These are phyloP conservation scores for Blastocystis sp. DNA, from an alignment of 352 stramenopile genomes.

Conservation along the genomic window DNA sequence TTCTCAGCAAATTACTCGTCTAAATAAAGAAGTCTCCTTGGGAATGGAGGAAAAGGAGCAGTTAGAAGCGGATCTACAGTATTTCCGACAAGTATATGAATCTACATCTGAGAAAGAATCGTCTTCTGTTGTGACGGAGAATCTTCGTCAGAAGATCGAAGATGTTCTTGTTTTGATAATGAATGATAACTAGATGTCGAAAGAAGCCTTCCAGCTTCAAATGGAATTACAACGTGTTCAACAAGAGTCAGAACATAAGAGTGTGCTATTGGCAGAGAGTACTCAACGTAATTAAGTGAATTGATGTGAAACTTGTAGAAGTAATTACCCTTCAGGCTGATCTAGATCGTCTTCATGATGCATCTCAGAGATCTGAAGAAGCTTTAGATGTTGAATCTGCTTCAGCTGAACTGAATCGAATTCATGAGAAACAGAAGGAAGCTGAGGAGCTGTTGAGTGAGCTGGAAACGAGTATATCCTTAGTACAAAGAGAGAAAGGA, in stretches of 20 bases:
- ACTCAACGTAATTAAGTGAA: not conserved
- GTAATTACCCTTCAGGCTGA: conserved; percentile 25
- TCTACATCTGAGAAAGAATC: not conserved
- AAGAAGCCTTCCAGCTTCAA: not conserved
- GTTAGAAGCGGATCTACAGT: not conserved
- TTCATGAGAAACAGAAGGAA: not conserved
- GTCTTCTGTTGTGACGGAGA: not conserved
- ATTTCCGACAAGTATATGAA: not conserved
- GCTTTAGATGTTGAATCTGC: not conserved
- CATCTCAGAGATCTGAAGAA: not conserved
- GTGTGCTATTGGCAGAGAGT: not conserved
- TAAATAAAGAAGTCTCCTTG: conserved; percentile 15
- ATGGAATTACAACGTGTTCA: not conserved
- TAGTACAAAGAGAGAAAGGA: not conserved
- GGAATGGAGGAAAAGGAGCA: conserved; percentile 41
- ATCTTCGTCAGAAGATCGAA: conserved; percentile 21
- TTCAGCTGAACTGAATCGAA: not conserved
- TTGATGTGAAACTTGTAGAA: not conserved
- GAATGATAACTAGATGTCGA: not conserved
- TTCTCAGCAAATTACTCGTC: conserved; percentile 27
- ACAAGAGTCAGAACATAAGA: not conserved
- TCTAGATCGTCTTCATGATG: not conserved
- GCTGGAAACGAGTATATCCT: not conserved
- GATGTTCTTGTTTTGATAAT: not conserved
- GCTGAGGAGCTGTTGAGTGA: not conserved